phyloP scores from a whole-genome alignment of 2,329 filamentous ascomycete species.

The Aspergillus fumigatiaffinis region DNA sequence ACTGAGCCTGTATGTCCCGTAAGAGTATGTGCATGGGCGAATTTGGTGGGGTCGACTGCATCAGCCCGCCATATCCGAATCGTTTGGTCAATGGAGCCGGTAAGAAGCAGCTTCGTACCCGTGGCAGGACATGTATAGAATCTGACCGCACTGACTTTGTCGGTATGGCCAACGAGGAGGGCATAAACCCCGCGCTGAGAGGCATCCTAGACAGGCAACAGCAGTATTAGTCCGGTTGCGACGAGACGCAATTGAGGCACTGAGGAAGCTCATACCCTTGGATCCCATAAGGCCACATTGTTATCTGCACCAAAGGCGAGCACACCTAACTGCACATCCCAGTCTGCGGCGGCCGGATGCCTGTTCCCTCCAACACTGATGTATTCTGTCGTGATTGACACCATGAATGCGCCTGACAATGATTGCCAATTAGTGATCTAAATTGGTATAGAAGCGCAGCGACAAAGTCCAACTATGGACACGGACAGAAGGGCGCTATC shows the following conservation, averaged over 20 bases:
- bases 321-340: conserved; percentile 65
- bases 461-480: neutral
- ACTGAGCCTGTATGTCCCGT: conserved; percentile 69
- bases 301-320: conserved; percentile 86
- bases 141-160: conserved; percentile 76
- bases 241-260: neutral
- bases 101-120: conserved; percentile 60
- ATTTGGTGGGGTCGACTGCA: conserved; percentile 25
- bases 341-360: conserved; percentile 85
- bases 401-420: conserved; percentile 25
- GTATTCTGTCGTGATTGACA: conserved; percentile 44
- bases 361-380: conserved; percentile 83
- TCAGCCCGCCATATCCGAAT: conserved; percentile 59
- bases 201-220: conserved; percentile 35
- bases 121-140: conserved; percentile 60
- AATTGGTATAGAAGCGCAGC: neutral
- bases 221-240: neutral
- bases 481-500: neutral
- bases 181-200: conserved; percentile 56
- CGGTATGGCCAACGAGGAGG: conserved; percentile 72
- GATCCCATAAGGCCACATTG: conserved; percentile 85
- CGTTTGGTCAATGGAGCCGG: conserved; percentile 75
- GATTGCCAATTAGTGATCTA: neutral
- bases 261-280: conserved; percentile 54
- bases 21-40: conserved; percentile 47